These are phyloP conservation scores for Crassisporium funariophilum DNA, from an alignment of 768 basidiomycete species.

Conservation along the genomic window DNA sequence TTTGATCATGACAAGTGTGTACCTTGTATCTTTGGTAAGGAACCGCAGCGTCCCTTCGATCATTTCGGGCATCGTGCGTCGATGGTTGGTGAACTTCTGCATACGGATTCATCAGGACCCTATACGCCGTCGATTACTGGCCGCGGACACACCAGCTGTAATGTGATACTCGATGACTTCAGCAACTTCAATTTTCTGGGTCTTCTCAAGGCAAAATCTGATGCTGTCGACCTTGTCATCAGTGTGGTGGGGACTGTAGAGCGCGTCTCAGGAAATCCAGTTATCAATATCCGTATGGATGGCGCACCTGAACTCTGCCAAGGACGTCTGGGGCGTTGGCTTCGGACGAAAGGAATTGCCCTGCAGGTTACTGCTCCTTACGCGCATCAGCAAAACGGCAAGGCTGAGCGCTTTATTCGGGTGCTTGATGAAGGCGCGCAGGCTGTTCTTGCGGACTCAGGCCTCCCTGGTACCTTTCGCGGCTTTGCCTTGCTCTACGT, in stretches of 20 bases:
- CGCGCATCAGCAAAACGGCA: slow-evolving; percentile 35
- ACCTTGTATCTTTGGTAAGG: slow-evolving; percentile 9
- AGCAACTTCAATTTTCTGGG: slow-evolving; percentile 19
- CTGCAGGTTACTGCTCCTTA: slow-evolving; percentile 27
- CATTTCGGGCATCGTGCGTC: slow-evolving; percentile 5
- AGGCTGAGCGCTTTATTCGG: slow-evolving; percentile 28
- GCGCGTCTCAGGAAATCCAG: slow-evolving; percentile 4
- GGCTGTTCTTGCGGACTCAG: slow-evolving; percentile 23
- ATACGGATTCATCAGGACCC: slow-evolving; percentile 25
- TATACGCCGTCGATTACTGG: slow-evolving; percentile 17
- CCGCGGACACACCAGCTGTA: slow-evolving; percentile 15
- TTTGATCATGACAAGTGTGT: slow-evolving; percentile 3
- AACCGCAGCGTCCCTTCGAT: slow-evolving; percentile 6
- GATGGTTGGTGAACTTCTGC: slow-evolving; percentile 19
- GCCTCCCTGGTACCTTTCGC: slow-evolving; percentile 24
- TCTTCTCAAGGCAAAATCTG: slow-evolving; percentile 5
- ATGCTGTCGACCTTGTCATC: slow-evolving; percentile 8
- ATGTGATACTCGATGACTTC: slow-evolving; percentile 22
- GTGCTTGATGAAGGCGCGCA: slow-evolving; percentile 25
- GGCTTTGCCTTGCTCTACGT: slow-evolving; percentile 22
- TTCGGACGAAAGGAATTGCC: slow-evolving; percentile 18
- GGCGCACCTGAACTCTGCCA: slow-evolving; percentile 14
- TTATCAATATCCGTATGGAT: slow-evolving; percentile 15
- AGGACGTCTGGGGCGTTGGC: slow-evolving; percentile 7
- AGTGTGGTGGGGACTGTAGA: not conserved